A percentile compares a stretch with the other conserved stretches of the same genome.
phyloP scores from a whole-genome alignment of 257 asterid species.

The Mentha longifolia region DNA sequence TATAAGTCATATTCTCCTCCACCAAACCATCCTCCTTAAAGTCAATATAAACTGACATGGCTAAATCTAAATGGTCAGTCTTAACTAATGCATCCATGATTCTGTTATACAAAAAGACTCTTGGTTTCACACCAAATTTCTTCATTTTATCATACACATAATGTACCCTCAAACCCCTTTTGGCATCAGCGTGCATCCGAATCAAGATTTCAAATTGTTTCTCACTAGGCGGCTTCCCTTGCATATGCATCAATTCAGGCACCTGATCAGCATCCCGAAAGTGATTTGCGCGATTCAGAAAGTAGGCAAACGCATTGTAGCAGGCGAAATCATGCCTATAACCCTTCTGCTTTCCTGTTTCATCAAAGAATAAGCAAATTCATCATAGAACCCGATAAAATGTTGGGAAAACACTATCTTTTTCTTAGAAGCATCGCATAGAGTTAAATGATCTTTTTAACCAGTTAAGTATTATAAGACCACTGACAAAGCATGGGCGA shows the following conservation, averaged over 20 bases:
- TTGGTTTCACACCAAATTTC: constrained; percentile 84
- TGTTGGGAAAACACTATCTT: background rate
- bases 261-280: constrained; percentile 94
- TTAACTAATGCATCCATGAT: constrained; percentile 92
- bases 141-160: constrained; percentile 93
- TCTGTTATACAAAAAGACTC: constrained; percentile 80
- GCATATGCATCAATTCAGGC: constrained; percentile 94
- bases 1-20: constrained; percentile 80
- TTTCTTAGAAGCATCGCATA: background rate
- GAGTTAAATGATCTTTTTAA: too few species aligned
- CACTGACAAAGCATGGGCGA: background rate
- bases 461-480: too few species aligned
- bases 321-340: constrained; percentile 94
- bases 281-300: constrained; percentile 71
- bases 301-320: constrained; percentile 89
- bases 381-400: constrained; percentile 2
- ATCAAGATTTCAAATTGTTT: constrained; percentile 92
- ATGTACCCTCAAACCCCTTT: constrained; percentile 89
- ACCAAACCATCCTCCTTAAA: constrained; percentile 73
- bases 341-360: constrained; percentile 90
- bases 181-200: constrained; percentile 90
- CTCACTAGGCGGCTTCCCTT: constrained; percentile 92
- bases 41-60: constrained; percentile 79
- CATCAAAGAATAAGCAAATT: constrained; percentile 38
- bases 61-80: constrained; percentile 78